Base-by-base conservation (phyloP, 2,329 filamentous ascomycete species). In the Xylariaceae sp. region DNA sequence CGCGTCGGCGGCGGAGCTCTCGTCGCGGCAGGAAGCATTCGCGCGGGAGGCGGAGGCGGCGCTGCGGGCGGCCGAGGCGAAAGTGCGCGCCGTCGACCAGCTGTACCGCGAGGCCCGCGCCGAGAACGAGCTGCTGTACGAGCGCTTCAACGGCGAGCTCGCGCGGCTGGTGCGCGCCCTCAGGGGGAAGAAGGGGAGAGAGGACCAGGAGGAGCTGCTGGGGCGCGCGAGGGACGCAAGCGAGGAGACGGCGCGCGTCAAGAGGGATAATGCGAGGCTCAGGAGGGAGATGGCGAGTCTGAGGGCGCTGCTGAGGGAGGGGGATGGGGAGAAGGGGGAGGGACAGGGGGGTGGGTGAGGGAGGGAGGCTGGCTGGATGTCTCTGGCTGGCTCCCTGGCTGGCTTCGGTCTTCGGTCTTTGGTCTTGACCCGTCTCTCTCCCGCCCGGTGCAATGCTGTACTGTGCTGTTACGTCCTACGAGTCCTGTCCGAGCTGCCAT, bases 111-210 rank as follows among this genome's bases (percentile, higher is more conserved):
- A 94, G 52, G 76, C 80, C 12, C 87, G 80, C 48, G 84, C 86
- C 0, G 90, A 96, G 65, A 96, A 95, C 49, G 89, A 95, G 61
- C 75, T 90, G 19, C 68, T 96, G 35, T 95, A 95, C 58, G 83
- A 90, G 45, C 81, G 80, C 40, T 94, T 95, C 66, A 94, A 95
- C 51, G 75, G 78, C n/a, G 90, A 95, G 61, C 64, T 96, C 30
- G 82, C 77, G 47, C 87, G 83, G 64, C 84, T 95, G 39, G 70
- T 88, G 27, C 82, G 77, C 56, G 84, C 81, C 25, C 70, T 92
- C 30, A 77, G 77, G 56, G 75, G 75, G 39, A 81, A 80, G 27
- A 26, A 13, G 45, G 75, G 77, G 4, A 81, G 83, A 31, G 82
- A 86, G 26, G 86, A 85, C 9, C 83, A 85, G 48, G 83, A 88